Evolutionary conservation across 2,329 filamentous ascomycete species (phyloP).

Genomic region (Coniochaeta sp.): DNA sequence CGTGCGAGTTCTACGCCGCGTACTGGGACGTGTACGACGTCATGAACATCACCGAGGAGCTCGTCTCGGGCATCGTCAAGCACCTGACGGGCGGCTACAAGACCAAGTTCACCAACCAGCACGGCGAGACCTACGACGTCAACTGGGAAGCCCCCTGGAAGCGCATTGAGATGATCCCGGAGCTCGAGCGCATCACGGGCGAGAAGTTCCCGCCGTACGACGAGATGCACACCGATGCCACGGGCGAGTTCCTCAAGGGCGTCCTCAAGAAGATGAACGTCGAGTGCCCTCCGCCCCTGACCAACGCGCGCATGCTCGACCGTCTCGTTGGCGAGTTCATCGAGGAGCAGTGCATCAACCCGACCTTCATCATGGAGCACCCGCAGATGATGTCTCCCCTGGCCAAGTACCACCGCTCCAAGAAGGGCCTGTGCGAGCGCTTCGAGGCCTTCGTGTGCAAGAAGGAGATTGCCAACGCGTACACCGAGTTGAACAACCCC

Average conservation of each 20-base stretch:
- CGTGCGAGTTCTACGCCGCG: slow-evolving; percentile 94
- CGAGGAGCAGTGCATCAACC: slow-evolving; percentile 88
- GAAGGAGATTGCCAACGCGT: slow-evolving; percentile 95
- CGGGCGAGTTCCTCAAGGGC: slow-evolving; percentile 77
- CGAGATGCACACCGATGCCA: slow-evolving; percentile 83
- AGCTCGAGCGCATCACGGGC: slow-evolving; percentile 61
- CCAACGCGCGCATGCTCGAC: slow-evolving; percentile 94
- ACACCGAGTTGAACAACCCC: slow-evolving; percentile 96
- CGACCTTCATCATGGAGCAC: slow-evolving; percentile 80
- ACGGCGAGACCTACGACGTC: slow-evolving; percentile 79
- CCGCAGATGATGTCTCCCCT: slow-evolving; percentile 86
- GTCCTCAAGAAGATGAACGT: slow-evolving; percentile 86
- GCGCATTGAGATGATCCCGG: slow-evolving; percentile 90
- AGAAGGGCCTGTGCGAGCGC: slow-evolving; percentile 83
- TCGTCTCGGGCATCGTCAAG: slow-evolving; percentile 85
- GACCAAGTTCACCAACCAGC: slow-evolving; percentile 80
- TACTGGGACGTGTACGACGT: slow-evolving; percentile 89
- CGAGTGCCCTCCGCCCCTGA: slow-evolving; percentile 82
- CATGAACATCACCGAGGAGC: slow-evolving; percentile 86
- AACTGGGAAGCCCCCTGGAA: slow-evolving; percentile 97
- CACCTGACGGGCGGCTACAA: slow-evolving; percentile 76
- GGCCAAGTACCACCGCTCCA: slow-evolving; percentile 85
- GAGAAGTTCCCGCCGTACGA: slow-evolving; percentile 91
- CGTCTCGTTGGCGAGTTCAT: slow-evolving; percentile 92
- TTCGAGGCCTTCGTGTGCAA: slow-evolving; percentile 97